A percentile compares a stretch with the other conserved stretches of the same genome.
phyloP scores from a whole-genome alignment of 371 early-diverging fungal genomes.

The Mortierella sp. region DNA sequence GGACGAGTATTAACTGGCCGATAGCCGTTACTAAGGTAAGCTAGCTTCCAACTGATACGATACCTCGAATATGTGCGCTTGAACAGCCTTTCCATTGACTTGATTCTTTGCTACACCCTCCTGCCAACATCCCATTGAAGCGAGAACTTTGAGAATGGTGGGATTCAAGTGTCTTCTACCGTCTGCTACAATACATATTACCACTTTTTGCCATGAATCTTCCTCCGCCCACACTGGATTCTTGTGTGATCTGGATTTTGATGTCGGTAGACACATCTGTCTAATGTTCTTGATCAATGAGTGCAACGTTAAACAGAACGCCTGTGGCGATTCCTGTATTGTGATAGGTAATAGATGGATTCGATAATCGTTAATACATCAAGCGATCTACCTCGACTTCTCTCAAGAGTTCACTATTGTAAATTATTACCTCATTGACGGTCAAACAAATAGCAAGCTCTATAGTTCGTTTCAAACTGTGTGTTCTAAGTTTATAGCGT shows the following conservation, averaged over 20 bases:
- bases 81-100: slow-evolving; percentile 68
- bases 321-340: slow-evolving; percentile 81
- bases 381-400: not conserved
- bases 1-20: too few relatives aligned
- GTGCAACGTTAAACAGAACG: slow-evolving; percentile 86
- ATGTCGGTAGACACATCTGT: slow-evolving; percentile 39
- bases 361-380: not conserved
- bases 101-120: slow-evolving; percentile 86
- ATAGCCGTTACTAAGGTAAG: not conserved
- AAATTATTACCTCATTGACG: slow-evolving; percentile 82
- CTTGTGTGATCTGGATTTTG: slow-evolving; percentile 81
- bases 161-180: slow-evolving; percentile 81
- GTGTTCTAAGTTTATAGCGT: slow-evolving; percentile 84
- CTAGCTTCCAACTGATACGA: slow-evolving; percentile 13
- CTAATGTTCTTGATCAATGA: slow-evolving; percentile 88
- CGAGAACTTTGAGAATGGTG: slow-evolving; percentile 82
- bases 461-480: slow-evolving; percentile 71
- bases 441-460: slow-evolving; percentile 90
- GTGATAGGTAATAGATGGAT: not conserved
- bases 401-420: too few relatives aligned
- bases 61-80: slow-evolving; percentile 78
- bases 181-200: slow-evolving; percentile 89
- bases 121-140: slow-evolving; percentile 92
- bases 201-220: slow-evolving; percentile 91
- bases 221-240: slow-evolving; percentile 83